Base-by-base conservation (phyloP, 2,329 filamentous ascomycete genomes). In the Purpureocillium takamizusanense region DNA sequence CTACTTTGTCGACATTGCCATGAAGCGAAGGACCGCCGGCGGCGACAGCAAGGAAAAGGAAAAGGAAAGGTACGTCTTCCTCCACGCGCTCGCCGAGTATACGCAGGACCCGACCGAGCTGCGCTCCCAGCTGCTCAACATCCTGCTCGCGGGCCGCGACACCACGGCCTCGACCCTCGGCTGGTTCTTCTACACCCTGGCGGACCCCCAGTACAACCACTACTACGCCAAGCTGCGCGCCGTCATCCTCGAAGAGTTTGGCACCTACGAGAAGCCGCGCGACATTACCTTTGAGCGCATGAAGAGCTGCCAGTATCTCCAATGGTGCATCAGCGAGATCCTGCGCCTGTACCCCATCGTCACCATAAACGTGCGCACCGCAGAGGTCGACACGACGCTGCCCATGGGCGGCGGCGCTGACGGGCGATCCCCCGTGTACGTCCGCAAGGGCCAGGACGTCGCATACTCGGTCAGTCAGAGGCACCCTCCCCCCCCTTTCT, bases 1-100 rank as follows among this genome's bases (percentile, higher is more conserved):
- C 46, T 70, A 69, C n/a, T 84, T 76, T 54, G 82, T 86, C 44
- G 70, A 76, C 36, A 66, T 38, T 67, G 77, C 9, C 60, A 83
- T 41, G 56, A 63, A 30, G 60, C 40, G 31, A 52, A 47, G 37
- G 13, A 9, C n/a, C 4, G 18, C 4, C n/a, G 33, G 3, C 7
- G 35, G 25, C 7, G 23, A 38, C 14, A 37, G 9, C 35, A 50
- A 17, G 45, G 33, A 31, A 25, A 40, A 40, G 33, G 25, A 38
- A 10, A 38, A 38, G 8, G 32, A 42, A 17, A 48, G 50, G 29
- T 61, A 61, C 28, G 44, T 60, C 32, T 60, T 60, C 39, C 48
- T 59, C 7, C 42, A 53, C 28, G 56, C 53, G 18, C 46, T 60
- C 14, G 52, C 51, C 2, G 38, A 52, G 45, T 60, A 70, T 13